Evolutionary conservation across 1,284 basidiomycete species (phyloP), one percentile per base, ranked within the genome.

Genomic region (Leccinum angustisporum): DNA sequence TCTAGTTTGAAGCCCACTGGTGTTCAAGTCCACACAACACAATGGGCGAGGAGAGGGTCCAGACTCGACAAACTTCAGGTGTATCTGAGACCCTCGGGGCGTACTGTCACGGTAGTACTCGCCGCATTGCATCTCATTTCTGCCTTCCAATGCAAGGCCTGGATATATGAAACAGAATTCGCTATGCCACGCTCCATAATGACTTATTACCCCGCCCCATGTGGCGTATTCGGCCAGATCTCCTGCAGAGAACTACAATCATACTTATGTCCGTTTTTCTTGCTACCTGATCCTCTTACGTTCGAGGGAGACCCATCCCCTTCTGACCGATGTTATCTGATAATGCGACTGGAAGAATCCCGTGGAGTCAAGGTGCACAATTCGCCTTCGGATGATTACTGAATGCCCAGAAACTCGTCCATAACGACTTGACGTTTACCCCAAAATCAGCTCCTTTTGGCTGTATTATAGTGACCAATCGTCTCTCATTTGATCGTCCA

Each of bases 81-180:
- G 5, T 14, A 33, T 34, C 33, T 25, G 25, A 25, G 25, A 5
- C 27, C 5, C 27, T 63, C 21, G 25, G 38, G 21, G 34, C 33
- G n/a, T 21, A 61, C 54, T 55, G n/a, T n/a, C n/a, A n/a, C n/a
- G n/a, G 27, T 27, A 27, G 25, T 25, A 25, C 25, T 27, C 43
- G 18, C 60, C 25, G 27, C 8, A 25, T 4, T 63, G 9, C 38
- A 27, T 51, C 27, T 62, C 38, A 58, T 34, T 30, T 21, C 61
- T 38, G 43, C n/a, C 58, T 60, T 60, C 46, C 60, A 36, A 54
- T 9, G 11, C 21, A 31, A 18, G 36, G 1, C 30, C n/a, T 60
- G 4, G 21, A 60, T 27, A 62, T 55, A 16, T 14, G 5, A 43
- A 43, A 43, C n/a, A 43, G 10, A 4, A 25, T 14, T 43, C 34